A percentile compares a stretch with the other conserved stretches of the same genome.
These are phyloP conservation scores for Amylocystis lapponica DNA, from an alignment of 768 basidiomycete genomes.

Conservation along the genomic window DNA sequence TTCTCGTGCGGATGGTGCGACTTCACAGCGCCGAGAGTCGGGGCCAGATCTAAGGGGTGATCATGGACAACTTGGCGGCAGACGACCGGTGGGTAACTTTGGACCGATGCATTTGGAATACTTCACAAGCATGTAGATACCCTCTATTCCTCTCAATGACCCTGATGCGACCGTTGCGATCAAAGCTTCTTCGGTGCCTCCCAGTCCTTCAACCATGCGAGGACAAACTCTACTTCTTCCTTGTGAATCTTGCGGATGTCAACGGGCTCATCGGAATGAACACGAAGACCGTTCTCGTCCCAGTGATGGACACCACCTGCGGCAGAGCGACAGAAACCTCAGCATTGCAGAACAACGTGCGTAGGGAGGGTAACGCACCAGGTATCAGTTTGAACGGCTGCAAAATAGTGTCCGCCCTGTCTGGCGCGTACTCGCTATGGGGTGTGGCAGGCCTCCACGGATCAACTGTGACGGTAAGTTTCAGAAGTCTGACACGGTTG, in stretches of 20 bases:
- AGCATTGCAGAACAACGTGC: background rate
- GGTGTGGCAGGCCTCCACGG: slow-evolving; percentile 89
- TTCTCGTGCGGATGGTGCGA: too few relatives aligned
- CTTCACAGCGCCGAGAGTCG: too few relatives aligned
- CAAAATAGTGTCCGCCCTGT: slow-evolving; percentile 64
- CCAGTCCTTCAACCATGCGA: slow-evolving; percentile 59
- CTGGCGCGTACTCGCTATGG: slow-evolving; percentile 65
- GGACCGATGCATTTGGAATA: background rate
- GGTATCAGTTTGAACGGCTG: slow-evolving; percentile 86
- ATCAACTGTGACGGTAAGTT: slow-evolving; percentile 47
- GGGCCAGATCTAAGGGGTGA: too few relatives aligned
- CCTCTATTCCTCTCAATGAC: background rate
- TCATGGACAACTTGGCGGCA: too few relatives aligned
- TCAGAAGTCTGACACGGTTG: background rate
- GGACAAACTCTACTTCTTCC: slow-evolving; percentile 77
- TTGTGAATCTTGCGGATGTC: slow-evolving; percentile 77
- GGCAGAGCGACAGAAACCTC: slow-evolving; percentile 3
- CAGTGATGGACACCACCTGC: slow-evolving; percentile 71
- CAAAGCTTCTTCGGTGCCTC: slow-evolving; percentile 6
- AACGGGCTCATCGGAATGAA: slow-evolving; percentile 59
- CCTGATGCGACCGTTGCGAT: too few relatives aligned
- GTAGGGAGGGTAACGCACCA: slow-evolving; percentile 43
- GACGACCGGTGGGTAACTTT: background rate
- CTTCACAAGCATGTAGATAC: background rate
- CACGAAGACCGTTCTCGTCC: slow-evolving; percentile 66